These are phyloP conservation scores for Didymella pinodella DNA, from an alignment of 2,329 filamentous ascomycete genomes.

Conservation along the genomic window DNA sequence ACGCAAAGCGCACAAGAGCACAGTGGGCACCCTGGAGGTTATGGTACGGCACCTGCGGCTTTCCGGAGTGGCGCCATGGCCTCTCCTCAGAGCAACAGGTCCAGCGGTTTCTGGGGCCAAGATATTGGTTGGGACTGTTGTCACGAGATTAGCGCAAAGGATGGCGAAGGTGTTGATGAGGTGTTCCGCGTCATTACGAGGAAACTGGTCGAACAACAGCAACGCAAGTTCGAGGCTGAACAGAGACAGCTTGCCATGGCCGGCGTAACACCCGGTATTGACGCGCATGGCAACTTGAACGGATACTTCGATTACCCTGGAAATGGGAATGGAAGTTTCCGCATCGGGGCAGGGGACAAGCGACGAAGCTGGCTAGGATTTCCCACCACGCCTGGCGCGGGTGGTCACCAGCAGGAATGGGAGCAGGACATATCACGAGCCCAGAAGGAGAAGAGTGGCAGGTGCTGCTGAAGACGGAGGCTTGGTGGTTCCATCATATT, in stretches of 20 bases:
- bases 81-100: conserved; percentile 60
- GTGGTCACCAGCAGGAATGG: conserved; percentile 43
- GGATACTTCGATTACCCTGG: conserved; percentile 60
- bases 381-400: conserved; percentile 55
- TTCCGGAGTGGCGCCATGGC: conserved; percentile 53
- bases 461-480: conserved; percentile 41
- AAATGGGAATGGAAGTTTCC: conserved; percentile 65
- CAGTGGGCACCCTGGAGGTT: conserved; percentile 31
- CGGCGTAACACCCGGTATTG: conserved; percentile 55
- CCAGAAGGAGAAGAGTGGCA: conserved; percentile 46
- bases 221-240: conserved; percentile 63
- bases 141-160: conserved; percentile 94
- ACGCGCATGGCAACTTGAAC: conserved; percentile 42
- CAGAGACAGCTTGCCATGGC: conserved; percentile 54
- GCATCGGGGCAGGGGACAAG: conserved; percentile 67
- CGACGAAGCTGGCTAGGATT: conserved; percentile 72
- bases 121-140: conserved; percentile 97
- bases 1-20: conserved; percentile 54
- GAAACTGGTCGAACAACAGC: conserved; percentile 78
- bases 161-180: conserved; percentile 94
- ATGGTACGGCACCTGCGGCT: conserved; percentile 47
- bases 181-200: conserved; percentile 91
- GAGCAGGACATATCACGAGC: conserved; percentile 44
- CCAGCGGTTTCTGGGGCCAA: conserved; percentile 85
- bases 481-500: background rate